Base-by-base conservation (phyloP, 2,329 filamentous ascomycete genomes). In the Ophiostoma populinum region DNA sequence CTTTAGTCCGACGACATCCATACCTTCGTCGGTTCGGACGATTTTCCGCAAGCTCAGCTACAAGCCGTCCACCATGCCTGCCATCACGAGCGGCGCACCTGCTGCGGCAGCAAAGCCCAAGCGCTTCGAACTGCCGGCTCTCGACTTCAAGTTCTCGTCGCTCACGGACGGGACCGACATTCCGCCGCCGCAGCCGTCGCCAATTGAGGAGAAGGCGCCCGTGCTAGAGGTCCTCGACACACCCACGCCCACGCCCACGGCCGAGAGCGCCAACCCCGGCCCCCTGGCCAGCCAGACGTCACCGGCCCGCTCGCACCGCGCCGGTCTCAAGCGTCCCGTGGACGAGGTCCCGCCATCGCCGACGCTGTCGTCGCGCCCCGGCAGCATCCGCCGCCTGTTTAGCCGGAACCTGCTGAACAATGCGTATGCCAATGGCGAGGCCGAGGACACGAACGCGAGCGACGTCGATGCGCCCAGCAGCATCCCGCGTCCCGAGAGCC, bases 141-240 rank as follows among this genome's bases (percentile, higher is more conserved):
- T 74, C 41, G 56, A 73, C 42, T 61, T 74, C 54, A 63, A 70
- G 44, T 70, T 72, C 45, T 59, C 62, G 40, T 68, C 62, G 31
- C 56, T 74, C 48, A 73, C 69, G 28, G 68, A 73, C 26, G 69
- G 69, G 36, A 74, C 69, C 49, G 49, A 68, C 47, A 74, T 74
- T 43, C 69, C 69, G 28, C 65, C 69, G 20, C 69, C 69, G 17
- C 57, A 56, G 31, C 66, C 67, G 13, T 72, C 67, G 32, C 68
- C 68, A 31, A 52, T 62, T 35, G 53, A 59, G 44, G 62, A 67
- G 49, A 56, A 58, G 26, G 57, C 57, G 29, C 57, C 59, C 36
- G 34, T 42, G 18, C 35, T 38, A 31, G 38, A 45, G 37, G 34
- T 42, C 19, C 35, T 38, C 31, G 38, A 45, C 17, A 11, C 22